Conservation (phyloP, 2,329 filamentous ascomycete genomes). For the Knoxdaviesia capensis region DNA sequence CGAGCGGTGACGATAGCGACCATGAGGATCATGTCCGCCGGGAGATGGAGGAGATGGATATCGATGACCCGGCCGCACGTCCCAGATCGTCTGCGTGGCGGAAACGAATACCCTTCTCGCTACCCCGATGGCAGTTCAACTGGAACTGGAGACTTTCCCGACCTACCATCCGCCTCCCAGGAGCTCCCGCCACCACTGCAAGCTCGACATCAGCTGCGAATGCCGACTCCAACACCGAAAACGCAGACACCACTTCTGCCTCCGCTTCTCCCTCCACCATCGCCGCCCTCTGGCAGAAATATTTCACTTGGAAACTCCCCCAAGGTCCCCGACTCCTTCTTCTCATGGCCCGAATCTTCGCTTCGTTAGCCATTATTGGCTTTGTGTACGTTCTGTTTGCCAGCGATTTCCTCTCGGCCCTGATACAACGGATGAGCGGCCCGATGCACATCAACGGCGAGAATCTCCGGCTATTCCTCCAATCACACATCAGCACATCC, state of each 20-base stretch:
- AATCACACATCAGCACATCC: constrained; percentile 49
- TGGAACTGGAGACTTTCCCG: constrained; percentile 33
- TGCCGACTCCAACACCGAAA: constrained; percentile 6
- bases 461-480: constrained; percentile 54
- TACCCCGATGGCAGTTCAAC: constrained; percentile 33
- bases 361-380: constrained; percentile 52
- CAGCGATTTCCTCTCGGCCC: constrained; percentile 58
- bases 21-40: constrained; percentile 50
- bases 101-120: constrained; percentile 32
- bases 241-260: too few species aligned
- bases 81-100: constrained; percentile 22
- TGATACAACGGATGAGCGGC: constrained; percentile 39
- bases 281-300: too few species aligned
- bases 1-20: constrained; percentile 25
- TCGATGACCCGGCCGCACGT: constrained; percentile 41
- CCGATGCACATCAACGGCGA: constrained; percentile 65
- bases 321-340: constrained; percentile 26
- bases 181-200: background rate
- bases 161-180: constrained; percentile 25
- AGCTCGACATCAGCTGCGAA: constrained; percentile 2
- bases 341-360: constrained; percentile 52
- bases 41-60: constrained; percentile 78
- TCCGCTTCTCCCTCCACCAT: too few species aligned
- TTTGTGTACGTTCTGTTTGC: constrained; percentile 74
- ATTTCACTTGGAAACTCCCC: constrained; percentile 7